Conservation (phyloP, 345 rosid species). For the Citrus inodora region DNA sequence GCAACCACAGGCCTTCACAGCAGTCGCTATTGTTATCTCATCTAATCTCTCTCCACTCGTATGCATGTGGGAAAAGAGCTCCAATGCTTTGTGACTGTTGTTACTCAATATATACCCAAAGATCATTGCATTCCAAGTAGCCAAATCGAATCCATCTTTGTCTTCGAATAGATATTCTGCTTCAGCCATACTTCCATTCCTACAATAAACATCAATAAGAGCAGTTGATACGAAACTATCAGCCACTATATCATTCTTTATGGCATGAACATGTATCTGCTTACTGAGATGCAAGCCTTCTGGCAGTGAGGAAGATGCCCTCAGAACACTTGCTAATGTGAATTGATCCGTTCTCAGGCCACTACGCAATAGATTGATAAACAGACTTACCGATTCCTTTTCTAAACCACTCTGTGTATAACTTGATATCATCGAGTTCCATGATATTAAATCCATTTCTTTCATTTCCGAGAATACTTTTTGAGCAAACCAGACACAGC, state of each 20-base stretch:
- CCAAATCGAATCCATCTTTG: conserved; percentile 38
- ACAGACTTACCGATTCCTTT: conserved; percentile 36
- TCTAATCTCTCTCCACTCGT: conserved; percentile 37
- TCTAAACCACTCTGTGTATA: conserved; percentile 36
- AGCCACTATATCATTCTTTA: conserved; percentile 26
- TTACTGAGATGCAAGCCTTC: conserved; percentile 37
- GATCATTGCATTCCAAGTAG: conserved; percentile 61
- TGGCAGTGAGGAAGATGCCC: conserved; percentile 45
- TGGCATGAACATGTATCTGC: conserved; percentile 56
- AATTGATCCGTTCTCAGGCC: conserved; percentile 48
- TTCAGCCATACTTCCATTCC: conserved; percentile 42
- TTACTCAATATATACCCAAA: conserved; percentile 38
- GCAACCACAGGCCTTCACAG: conserved; percentile 47
- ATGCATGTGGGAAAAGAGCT: conserved; percentile 46
- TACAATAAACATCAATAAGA: conserved; percentile 51
- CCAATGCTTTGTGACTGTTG: conserved; percentile 35
- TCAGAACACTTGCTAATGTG: conserved; percentile 50
- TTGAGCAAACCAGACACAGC: conserved; percentile 22
- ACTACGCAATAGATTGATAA: conserved; percentile 33
- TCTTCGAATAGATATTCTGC: conserved; percentile 42
- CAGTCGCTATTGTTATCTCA: conserved; percentile 48
- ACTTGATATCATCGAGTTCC: conserved; percentile 59
- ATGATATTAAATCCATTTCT: conserved; percentile 53
- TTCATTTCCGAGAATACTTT: conserved; percentile 38
- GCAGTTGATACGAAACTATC: conserved; percentile 54